A percentile compares a stretch with the other conserved stretches of the same genome.
Evolutionary conservation across 805 yeast genomes (phyloP).

Genomic region (Cyberlindnera japonica): DNA sequence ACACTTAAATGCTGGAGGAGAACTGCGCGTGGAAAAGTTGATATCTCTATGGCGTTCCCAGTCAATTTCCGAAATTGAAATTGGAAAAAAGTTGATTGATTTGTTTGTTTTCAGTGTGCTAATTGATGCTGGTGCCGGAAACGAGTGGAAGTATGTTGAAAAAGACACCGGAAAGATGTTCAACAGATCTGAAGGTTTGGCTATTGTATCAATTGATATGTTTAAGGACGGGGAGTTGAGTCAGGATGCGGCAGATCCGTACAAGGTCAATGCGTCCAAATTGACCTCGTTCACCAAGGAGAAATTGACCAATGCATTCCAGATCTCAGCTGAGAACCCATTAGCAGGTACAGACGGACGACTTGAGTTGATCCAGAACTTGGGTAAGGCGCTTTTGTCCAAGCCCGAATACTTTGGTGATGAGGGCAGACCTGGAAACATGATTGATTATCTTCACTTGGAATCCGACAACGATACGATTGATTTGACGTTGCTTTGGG

Average conservation of each 20-base stretch:
- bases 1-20: constrained; percentile 53
- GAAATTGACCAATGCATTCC: constrained; percentile 41
- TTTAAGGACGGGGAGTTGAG: constrained; percentile 48
- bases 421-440: constrained; percentile 48
- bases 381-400: constrained; percentile 44
- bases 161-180: constrained; percentile 29
- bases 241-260: constrained; percentile 32
- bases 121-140: constrained; percentile 69
- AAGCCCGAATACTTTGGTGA: constrained; percentile 43
- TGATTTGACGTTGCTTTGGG: constrained; percentile 50
- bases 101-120: constrained; percentile 57
- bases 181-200: constrained; percentile 59
- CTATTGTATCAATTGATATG: constrained; percentile 56
- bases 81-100: constrained; percentile 52
- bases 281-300: constrained; percentile 35
- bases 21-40: constrained; percentile 40
- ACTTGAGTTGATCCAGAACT: constrained; percentile 38
- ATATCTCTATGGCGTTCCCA: constrained; percentile 37
- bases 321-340: constrained; percentile 44
- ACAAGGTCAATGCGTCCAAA: constrained; percentile 42
- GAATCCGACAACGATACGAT: constrained; percentile 26
- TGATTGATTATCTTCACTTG: constrained; percentile 45
- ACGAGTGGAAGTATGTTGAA: constrained; percentile 49
- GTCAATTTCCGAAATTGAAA: constrained; percentile 36
- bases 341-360: constrained; percentile 56